Evolutionary conservation across 208 protist genomes (phyloP), one percentile per base, ranked within the genome.

Genomic region (Acanthamoeba healyi): DNA sequence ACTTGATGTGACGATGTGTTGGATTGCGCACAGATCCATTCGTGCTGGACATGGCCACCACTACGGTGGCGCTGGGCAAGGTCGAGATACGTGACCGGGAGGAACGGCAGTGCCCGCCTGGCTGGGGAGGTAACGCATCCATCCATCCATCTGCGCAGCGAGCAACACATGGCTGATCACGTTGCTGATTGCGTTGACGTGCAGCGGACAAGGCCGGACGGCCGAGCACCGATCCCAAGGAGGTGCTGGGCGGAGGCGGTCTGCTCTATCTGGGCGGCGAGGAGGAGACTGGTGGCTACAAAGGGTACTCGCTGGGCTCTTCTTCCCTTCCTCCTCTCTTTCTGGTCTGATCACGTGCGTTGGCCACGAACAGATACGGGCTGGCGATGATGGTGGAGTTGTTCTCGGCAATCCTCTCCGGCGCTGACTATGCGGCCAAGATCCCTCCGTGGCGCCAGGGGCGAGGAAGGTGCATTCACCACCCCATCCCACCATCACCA

Each of bases 271-370:
- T 90, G 4, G 95, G 95, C 34, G 49, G 51, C 4, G 94, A 84
- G 32, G 95, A 96, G 67, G 72, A 95, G 29, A 74, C 46, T 19
- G 95, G 77, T 42, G 95, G 95, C 34, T 96, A 96, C 67, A 96
- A 96, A 40, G 95, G 95, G 65, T 96, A 94, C 61, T 90, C 77
- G 6, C 96, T 81, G 5, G 9, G 40, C 5, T 36, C 4, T 49
- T 12, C 44, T 49, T 12, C 44, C 4, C 44, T 12, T 15, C 44
- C 44, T 49, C 12, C 44, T 49, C 12, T 49, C 12, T 49, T 15
- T 15, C 12, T 15, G 4, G 44, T 49, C 44, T 49, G 44, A 12
- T 49, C 44, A 12, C n/a, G n/a, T n/a, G n/a, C n/a, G n/a, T n/a
- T n/a, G n/a, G n/a, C n/a, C n/a, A n/a, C n/a, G 44, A 15, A 12